These are phyloP conservation scores for Castanospermum australe DNA, from an alignment of 306 rosid species.

Conservation along the genomic window DNA sequence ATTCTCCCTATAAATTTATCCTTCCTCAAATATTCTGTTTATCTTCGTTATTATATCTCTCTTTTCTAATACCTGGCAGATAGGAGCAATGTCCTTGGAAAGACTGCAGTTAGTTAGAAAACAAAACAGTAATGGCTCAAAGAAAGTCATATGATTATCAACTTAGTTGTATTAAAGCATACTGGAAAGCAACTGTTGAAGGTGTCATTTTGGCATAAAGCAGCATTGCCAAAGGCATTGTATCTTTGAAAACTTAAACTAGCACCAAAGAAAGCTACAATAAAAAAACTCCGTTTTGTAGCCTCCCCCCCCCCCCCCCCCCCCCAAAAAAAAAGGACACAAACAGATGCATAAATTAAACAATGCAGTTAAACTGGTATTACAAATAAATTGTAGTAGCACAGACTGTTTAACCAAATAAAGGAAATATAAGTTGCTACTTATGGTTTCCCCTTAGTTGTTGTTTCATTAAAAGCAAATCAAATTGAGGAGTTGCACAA, in stretches of 20 bases:
- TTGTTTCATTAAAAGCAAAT: background rate
- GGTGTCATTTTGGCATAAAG: background rate
- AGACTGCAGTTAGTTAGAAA: background rate
- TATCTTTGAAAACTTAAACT: background rate
- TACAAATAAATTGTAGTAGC: background rate
- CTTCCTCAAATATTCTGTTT: background rate
- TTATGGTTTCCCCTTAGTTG: background rate
- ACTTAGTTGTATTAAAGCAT: background rate
- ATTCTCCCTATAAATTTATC: background rate
- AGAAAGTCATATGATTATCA: background rate
- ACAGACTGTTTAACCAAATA: background rate
- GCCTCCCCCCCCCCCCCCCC: too few species aligned
- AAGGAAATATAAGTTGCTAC: background rate
- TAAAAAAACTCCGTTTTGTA: too few species aligned
- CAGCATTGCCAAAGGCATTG: background rate
- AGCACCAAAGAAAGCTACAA: background rate
- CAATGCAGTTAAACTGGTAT: background rate
- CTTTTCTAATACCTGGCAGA: background rate
- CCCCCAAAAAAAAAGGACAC: too few species aligned
- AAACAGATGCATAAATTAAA: background rate
- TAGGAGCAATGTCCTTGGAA: slow-evolving; percentile 9
- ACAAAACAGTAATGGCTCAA: background rate
- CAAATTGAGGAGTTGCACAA: background rate
- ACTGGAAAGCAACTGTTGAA: background rate
- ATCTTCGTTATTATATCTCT: background rate